Percentiles rank a stretch among this genome's conserved stretches.
These are phyloP conservation scores for Aspergillus ostianus DNA, from an alignment of 495 filamentous ascomycete species.

Conservation along the genomic window DNA sequence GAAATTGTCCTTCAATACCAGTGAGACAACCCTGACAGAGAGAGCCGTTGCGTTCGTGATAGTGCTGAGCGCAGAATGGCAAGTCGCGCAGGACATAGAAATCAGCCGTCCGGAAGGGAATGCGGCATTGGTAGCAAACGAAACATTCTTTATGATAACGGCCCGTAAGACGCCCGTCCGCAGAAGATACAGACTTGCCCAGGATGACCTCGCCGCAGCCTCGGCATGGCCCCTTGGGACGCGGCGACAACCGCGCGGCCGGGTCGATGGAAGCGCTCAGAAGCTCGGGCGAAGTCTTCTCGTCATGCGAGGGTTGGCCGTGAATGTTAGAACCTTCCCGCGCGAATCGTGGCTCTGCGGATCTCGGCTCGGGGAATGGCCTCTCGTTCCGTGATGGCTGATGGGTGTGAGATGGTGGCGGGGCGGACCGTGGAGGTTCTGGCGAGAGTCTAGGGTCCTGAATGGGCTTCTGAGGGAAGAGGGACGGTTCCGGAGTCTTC, in stretches of 20 bases:
- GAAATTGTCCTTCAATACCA: constrained; percentile 92
- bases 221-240: constrained; percentile 73
- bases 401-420: background rate
- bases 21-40: constrained; percentile 74
- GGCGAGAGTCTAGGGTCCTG: background rate
- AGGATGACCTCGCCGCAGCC: constrained; percentile 76
- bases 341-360: background rate
- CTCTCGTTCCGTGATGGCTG: background rate
- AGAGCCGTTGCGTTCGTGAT: constrained; percentile 86
- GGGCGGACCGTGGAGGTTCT: background rate
- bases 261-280: background rate
- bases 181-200: constrained; percentile 90
- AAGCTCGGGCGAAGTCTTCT: background rate
- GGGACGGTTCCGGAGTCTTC: background rate
- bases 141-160: constrained; percentile 94
- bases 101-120: constrained; percentile 80
- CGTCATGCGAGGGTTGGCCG: background rate
- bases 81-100: constrained; percentile 89
- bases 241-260: constrained; percentile 25
- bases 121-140: constrained; percentile 79
- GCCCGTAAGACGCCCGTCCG: constrained; percentile 89
- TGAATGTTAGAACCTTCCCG: background rate
- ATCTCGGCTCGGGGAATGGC: background rate
- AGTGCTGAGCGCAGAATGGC: constrained; percentile 90
- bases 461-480: background rate